Evolutionary conservation across 169 alveolate genomes (phyloP).

Genomic region (Eimeria acervulina): DNA sequence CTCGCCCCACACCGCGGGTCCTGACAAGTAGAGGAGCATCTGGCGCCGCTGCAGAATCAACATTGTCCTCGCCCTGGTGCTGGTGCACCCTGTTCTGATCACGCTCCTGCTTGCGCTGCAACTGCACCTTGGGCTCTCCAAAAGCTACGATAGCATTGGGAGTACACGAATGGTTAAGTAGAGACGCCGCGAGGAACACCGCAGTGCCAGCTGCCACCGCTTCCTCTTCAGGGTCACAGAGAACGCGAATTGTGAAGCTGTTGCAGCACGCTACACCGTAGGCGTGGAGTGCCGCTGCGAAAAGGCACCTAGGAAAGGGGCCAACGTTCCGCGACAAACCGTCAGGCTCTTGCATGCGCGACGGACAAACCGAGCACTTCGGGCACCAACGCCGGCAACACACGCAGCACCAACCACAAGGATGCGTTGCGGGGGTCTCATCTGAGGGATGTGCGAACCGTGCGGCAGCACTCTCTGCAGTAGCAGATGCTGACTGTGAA

Average conservation of each 20-base stretch:
- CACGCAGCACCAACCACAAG: conserved; percentile 7
- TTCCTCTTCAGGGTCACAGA: conserved; percentile 57
- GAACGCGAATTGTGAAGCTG: conserved; percentile 65
- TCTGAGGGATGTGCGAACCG: not conserved
- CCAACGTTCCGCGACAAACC: not conserved
- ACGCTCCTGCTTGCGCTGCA: conserved; percentile 23
- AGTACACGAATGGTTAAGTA: conserved; percentile 47
- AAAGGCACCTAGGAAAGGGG: conserved; percentile 57
- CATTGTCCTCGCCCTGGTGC: not conserved
- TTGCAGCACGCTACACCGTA: conserved; percentile 67
- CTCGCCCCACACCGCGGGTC: conserved; percentile 48
- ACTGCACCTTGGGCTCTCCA: conserved; percentile 7
- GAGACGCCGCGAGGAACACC: conserved; percentile 57
- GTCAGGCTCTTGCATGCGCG: not conserved
- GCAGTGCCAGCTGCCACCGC: conserved; percentile 66
- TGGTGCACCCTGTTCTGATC: not conserved
- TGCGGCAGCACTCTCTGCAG: not conserved
- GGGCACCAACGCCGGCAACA: conserved; percentile 63
- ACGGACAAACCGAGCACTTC: not conserved
- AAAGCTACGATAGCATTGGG: conserved; percentile 29
- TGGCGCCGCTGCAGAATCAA: not conserved
- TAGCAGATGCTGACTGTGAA: not conserved
- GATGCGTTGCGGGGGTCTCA: not conserved
- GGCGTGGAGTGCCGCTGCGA: conserved; percentile 55
- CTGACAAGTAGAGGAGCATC: not conserved